A percentile compares a stretch with the other conserved stretches of the same genome.
phyloP scores from a whole-genome alignment of 192 early-diverging fungal genomes.

The Dissophora globulifera region DNA sequence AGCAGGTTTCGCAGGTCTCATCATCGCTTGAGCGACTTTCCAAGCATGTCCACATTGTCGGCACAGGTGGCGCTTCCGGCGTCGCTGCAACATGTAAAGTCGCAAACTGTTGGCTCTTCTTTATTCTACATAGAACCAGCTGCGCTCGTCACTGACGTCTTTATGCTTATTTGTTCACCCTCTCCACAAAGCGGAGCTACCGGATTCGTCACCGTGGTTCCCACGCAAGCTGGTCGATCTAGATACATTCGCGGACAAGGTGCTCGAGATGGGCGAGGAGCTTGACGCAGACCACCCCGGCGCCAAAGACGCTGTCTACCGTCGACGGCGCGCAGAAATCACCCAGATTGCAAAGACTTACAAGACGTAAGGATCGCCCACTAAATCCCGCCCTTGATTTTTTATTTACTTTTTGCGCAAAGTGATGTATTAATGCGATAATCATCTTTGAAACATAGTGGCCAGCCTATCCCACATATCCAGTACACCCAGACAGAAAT shows the following conservation, averaged over 20 bases:
- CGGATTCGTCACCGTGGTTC: slow-evolving; percentile 85
- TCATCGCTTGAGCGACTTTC: slow-evolving; percentile 70
- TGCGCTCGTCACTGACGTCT: no score
- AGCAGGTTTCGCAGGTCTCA: slow-evolving; percentile 68
- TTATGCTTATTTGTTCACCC: no score
- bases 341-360: slow-evolving; percentile 83
- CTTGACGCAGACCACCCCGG: slow-evolving; percentile 92
- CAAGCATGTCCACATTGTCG: slow-evolving; percentile 74
- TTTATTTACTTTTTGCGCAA: no score
- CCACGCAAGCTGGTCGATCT: slow-evolving; percentile 92
- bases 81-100: slow-evolving; percentile 23
- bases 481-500: slow-evolving; percentile 85
- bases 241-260: slow-evolving; percentile 91
- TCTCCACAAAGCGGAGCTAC: slow-evolving; percentile 14
- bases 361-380: slow-evolving; percentile 28
- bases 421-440: no score
- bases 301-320: slow-evolving; percentile 86
- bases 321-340: slow-evolving; percentile 85
- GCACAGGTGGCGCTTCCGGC: slow-evolving; percentile 57
- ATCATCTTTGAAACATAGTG: no score
- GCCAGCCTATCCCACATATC: slow-evolving; percentile 81
- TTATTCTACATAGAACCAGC: no score
- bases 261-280: slow-evolving; percentile 91
- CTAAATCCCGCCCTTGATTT: background rate
- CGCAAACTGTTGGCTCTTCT: background rate